Evolutionary conservation across 2,329 filamentous ascomycete genomes (phyloP), one percentile per base, ranked within the genome.

Genomic region (Aspergillus sp.): DNA sequence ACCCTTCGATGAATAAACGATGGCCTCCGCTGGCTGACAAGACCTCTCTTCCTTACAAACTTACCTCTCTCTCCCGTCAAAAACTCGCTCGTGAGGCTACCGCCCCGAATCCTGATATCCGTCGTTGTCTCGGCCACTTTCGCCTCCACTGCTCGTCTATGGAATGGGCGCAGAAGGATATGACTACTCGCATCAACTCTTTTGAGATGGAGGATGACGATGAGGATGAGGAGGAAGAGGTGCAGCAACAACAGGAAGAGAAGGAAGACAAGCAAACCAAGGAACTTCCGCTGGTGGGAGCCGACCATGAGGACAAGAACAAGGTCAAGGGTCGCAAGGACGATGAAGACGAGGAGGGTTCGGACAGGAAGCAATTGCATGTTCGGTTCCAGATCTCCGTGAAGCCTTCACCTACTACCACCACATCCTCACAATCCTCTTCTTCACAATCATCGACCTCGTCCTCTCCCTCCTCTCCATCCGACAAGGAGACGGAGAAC

Each of bases 1-100:
- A 53, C 49, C 41, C 58, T 52, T 43, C 60, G 52, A 57, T 60
- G 53, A 63, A 60, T 45, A 63, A 64, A 53, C 63, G 64, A 48
- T 63, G 61, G 61, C 64, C 64, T 47, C 64, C 64, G 15, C 61
- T 66, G 45, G 64, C 64, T 44, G 62, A 66, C 57, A 62, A 61
- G 45, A 56, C 60, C 41, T 60, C 64, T 9, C 60, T 66, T 32
- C 60, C 64, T 20, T 66, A 65, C 53, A 64, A 60, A 42, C 63
- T 66, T 58, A 66, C 63, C 33, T 56, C 63, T 44, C 57, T 66
- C 44, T 66, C 64, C 22, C 63, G 63, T 43, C 62, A 65, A 56
- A 66, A 66, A 48, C 53, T 66, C 44, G 58, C 63, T 41, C 61
- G 61, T 33, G 64, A 66, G 56, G 62, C 63, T 37, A 66, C 62